phyloP scores from a whole-genome alignment of 805 yeast genomes.

The Yamadazyma sp. region DNA sequence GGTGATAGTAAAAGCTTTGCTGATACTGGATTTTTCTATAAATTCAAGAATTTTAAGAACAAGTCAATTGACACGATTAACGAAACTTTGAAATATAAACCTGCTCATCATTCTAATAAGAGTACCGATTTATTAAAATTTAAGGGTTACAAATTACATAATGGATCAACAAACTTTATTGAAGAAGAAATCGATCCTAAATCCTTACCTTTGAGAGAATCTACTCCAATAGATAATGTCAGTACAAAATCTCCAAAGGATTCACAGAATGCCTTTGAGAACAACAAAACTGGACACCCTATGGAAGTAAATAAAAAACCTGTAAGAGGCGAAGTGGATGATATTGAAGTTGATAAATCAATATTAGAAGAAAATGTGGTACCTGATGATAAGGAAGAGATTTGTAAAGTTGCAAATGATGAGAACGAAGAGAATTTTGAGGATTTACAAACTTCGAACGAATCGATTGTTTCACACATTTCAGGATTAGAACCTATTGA shows the following conservation, averaged over 20 bases:
- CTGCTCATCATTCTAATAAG: background rate
- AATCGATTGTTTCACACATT: background rate
- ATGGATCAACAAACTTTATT: slow-evolving; percentile 7
- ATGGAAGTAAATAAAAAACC: too few species aligned
- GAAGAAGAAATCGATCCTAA: slow-evolving; percentile 8
- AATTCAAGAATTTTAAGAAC: slow-evolving; percentile 13
- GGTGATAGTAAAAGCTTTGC: slow-evolving; percentile 1
- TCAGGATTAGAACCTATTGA: background rate
- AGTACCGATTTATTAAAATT: slow-evolving; percentile 1
- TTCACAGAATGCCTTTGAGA: background rate
- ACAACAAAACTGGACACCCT: too few species aligned
- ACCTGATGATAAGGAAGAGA: background rate
- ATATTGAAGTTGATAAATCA: background rate
- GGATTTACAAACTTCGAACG: background rate
- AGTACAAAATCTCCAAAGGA: background rate
- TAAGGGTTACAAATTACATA: slow-evolving; percentile 10
- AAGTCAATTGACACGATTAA: slow-evolving; percentile 14
- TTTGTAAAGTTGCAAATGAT: background rate
- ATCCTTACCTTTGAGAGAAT: slow-evolving; percentile 1
- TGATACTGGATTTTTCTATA: slow-evolving; percentile 7
- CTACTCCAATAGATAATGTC: slow-evolving; percentile 1
- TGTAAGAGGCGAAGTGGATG: too few species aligned
- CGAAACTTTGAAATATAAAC: slow-evolving; percentile 8
- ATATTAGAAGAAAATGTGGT: background rate
- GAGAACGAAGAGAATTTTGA: background rate